phyloP scores from a whole-genome alignment of 306 rosid genomes.

The Vigna trinervia region DNA sequence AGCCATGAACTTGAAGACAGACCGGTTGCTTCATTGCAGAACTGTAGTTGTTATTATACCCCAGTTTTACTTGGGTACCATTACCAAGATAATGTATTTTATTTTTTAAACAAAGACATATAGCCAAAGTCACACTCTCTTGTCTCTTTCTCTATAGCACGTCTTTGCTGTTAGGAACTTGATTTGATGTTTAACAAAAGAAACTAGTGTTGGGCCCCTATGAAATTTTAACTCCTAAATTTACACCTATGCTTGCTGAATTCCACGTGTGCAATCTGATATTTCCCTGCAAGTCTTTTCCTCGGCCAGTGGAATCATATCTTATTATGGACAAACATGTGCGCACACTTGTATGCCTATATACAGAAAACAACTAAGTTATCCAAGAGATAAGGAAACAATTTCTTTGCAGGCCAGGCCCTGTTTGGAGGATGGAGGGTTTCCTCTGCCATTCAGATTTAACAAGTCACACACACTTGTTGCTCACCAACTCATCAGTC shows the following conservation, averaged over 20 bases:
- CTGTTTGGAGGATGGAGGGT: neutral
- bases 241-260: conserved; percentile 10
- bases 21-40: conserved; percentile 44
- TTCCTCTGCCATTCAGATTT: conserved; percentile 6
- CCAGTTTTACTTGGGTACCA: neutral
- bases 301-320: neutral
- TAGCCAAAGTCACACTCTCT: conserved; percentile 6
- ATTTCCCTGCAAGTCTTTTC: neutral
- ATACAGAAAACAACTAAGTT: too few species aligned
- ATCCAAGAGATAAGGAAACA: neutral
- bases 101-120: neutral
- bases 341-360: neutral
- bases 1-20: conserved; percentile 39
- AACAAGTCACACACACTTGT: neutral
- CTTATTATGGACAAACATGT: neutral
- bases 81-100: conserved; percentile 35
- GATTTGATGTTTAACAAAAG: conserved; percentile 13
- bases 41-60: conserved; percentile 36
- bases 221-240: conserved; percentile 2
- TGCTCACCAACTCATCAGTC: neutral
- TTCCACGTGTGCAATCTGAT: conserved; percentile 8
- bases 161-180: conserved; percentile 8
- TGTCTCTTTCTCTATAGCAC: conserved; percentile 8
- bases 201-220: neutral
- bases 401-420: neutral